Base-by-base conservation (phyloP, 2,329 filamentous ascomycete genomes). In the Cladophialophora psammophila region DNA sequence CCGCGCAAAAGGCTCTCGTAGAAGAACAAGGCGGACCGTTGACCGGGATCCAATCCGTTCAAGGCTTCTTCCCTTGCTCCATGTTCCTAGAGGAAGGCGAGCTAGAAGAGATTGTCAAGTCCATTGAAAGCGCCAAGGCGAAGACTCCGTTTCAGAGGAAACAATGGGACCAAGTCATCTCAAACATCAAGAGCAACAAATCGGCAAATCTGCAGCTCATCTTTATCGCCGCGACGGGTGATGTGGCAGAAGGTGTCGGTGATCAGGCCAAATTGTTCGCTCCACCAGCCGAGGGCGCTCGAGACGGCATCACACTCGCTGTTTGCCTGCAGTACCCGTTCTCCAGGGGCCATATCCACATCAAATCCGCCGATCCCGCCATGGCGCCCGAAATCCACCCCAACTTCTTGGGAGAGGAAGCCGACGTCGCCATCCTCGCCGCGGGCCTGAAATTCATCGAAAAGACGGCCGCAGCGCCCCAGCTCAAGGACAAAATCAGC, bases 271-370 rank as follows among this genome's bases (percentile, higher is more conserved):
- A 77, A 63, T 75, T 81, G 57, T 75, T 69, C 42, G 42, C 71
- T 75, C 82, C 74, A 57, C 72, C 38, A 62, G 75, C 61, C 55
- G 75, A 68, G 64, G 76, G 74, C 1, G 84, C 81, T 66, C 80
- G 79, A 63, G 84, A 85, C 64, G 82, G 77, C 8, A 84, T 81
- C 2, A 80, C 85, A 76, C 69, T 85, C 0, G 80, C 82, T 64
- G 82, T 85, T 18, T 62, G 64, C 65, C 74, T 86, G 0, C 83
- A 85, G 66, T 84, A 86, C 72, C 84, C 85, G 0, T 84, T 84
- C 35, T 81, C 82, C 0, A 75, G 78, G 2, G 85, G 85, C 0
- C 80, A 77, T 1, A 76, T 86, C 9, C 84, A 86, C 66, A 79
- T 86, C 58, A 68, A 63, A 18, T 68, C 64, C 32, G 32, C 62